Percentiles rank a stretch among this genome's conserved stretches.
Evolutionary conservation across 305 asterid genomes (phyloP).

Genomic region (Fraxinus nigra): DNA sequence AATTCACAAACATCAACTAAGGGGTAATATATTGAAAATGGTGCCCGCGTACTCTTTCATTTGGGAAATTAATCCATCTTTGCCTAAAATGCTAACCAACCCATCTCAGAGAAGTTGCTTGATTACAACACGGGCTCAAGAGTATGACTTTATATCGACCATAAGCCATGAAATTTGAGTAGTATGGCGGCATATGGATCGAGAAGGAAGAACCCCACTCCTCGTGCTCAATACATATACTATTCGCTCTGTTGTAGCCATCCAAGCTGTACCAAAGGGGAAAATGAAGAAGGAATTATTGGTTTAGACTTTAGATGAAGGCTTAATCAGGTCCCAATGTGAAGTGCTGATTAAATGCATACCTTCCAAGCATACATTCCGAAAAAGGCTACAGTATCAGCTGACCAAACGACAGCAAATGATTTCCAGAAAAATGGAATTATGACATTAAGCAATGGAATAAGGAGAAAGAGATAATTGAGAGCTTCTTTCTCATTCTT

Average conservation of each 20-base stretch:
- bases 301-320: neutral
- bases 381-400: slow-evolving; percentile 73
- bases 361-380: slow-evolving; percentile 99
- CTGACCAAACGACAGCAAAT: slow-evolving; percentile 91
- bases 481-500: slow-evolving; percentile 97
- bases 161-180: slow-evolving; percentile 20
- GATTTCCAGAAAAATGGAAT: slow-evolving; percentile 92
- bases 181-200: neutral
- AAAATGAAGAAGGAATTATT: neutral
- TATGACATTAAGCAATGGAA: slow-evolving; percentile 71
- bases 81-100: neutral
- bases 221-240: slow-evolving; percentile 15
- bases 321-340: neutral
- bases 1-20: neutral
- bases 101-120: slow-evolving; percentile 5
- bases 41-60: slow-evolving; percentile 7
- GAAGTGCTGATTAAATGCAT: neutral
- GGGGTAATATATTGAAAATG: neutral
- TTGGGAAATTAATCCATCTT: neutral
- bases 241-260: slow-evolving; percentile 56
- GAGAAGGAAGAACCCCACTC: slow-evolving; percentile 22
- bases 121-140: slow-evolving; percentile 14
- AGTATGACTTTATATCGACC: slow-evolving; percentile 19
- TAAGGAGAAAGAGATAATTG: slow-evolving; percentile 75
- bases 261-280: slow-evolving; percentile 43